Percentiles rank a stretch among this genome's conserved stretches.
These are phyloP conservation scores for Apiospora hydei DNA, from an alignment of 2,329 filamentous ascomycete species.

Conservation along the genomic window DNA sequence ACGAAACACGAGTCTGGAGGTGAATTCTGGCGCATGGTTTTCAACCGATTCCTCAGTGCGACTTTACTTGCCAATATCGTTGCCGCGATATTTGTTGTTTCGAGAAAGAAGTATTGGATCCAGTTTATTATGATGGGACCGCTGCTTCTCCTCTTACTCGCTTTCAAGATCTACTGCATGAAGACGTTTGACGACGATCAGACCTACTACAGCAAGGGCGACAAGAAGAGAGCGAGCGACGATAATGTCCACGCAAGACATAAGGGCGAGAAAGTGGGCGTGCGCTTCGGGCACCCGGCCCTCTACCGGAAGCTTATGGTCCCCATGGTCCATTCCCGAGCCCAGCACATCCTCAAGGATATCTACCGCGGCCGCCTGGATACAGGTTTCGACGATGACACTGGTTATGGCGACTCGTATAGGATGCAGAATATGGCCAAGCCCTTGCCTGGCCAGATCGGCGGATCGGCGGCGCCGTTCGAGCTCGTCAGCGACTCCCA, in stretches of 20 bases:
- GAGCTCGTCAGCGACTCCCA: conserved; percentile 86
- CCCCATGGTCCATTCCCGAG: conserved; percentile 91
- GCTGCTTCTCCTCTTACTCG: conserved; percentile 77
- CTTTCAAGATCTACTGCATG: conserved; percentile 87
- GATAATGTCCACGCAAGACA: conserved; percentile 56
- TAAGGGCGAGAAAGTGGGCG: conserved; percentile 71
- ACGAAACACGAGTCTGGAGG: conserved; percentile 97
- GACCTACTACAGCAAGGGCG: conserved; percentile 70
- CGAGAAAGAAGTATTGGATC: conserved; percentile 65
- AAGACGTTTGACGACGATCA: conserved; percentile 80
- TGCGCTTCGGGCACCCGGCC: conserved; percentile 86
- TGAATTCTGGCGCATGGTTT: conserved; percentile 89
- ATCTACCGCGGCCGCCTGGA: conserved; percentile 83
- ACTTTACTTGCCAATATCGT: conserved; percentile 80
- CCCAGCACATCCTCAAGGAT: conserved; percentile 81
- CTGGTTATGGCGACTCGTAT: conserved; percentile 82
- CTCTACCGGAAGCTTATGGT: conserved; percentile 90
- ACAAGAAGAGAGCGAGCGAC: conserved; percentile 51
- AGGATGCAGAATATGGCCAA: conserved; percentile 76
- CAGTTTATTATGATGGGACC: conserved; percentile 82
- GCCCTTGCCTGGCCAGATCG: conserved; percentile 48
- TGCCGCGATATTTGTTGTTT: conserved; percentile 77
- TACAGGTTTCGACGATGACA: conserved; percentile 65
- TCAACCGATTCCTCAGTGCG: conserved; percentile 89
- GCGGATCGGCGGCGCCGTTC: conserved; percentile 66